Percentiles rank a stretch among this genome's conserved stretches.
Evolutionary conservation across 257 asterid genomes (phyloP).

Genomic region (Scutellaria galericulata): DNA sequence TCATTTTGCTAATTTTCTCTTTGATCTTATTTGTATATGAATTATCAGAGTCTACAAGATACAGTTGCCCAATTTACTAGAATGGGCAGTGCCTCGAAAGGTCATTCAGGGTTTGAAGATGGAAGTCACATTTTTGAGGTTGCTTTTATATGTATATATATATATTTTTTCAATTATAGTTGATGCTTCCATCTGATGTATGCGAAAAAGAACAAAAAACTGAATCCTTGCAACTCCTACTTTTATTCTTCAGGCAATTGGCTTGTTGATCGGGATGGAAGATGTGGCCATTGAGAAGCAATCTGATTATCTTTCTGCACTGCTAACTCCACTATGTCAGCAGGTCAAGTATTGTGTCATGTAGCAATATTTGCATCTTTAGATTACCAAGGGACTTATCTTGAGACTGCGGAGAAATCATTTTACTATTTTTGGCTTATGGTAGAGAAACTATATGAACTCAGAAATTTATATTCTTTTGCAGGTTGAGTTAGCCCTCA

Average conservation of each 20-base stretch:
- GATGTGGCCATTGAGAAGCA: conserved; percentile 89
- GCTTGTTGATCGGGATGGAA: conserved; percentile 96
- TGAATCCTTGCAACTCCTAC: background rate
- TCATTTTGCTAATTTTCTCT: conserved; percentile 13
- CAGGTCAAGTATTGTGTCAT: conserved; percentile 63
- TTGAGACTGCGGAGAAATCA: conserved; percentile 3
- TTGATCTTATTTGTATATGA: conserved; percentile 26
- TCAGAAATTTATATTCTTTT: conserved; percentile 33
- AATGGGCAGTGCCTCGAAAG: conserved; percentile 55
- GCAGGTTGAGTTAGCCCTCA: conserved; percentile 78
- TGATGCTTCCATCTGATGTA: conserved; percentile 24
- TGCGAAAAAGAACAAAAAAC: no score
- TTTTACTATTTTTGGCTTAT: conserved; percentile 3
- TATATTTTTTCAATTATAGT: conserved; percentile 25
- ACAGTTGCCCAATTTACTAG: conserved; percentile 74
- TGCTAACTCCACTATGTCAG: conserved; percentile 92
- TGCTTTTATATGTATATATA: conserved; percentile 15
- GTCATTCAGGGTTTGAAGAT: conserved; percentile 72
- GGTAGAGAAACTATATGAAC: conserved; percentile 21
- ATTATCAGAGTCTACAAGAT: conserved; percentile 81
- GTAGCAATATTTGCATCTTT: conserved; percentile 10
- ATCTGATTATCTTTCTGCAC: conserved; percentile 74
- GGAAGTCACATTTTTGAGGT: conserved; percentile 98
- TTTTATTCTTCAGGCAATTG: conserved; percentile 72
- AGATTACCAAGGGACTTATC: conserved; percentile 5